Evolutionary conservation across 2,329 filamentous ascomycete species (phyloP), one percentile per base, ranked within the genome.

Genomic region (Nectriaceae sp.): DNA sequence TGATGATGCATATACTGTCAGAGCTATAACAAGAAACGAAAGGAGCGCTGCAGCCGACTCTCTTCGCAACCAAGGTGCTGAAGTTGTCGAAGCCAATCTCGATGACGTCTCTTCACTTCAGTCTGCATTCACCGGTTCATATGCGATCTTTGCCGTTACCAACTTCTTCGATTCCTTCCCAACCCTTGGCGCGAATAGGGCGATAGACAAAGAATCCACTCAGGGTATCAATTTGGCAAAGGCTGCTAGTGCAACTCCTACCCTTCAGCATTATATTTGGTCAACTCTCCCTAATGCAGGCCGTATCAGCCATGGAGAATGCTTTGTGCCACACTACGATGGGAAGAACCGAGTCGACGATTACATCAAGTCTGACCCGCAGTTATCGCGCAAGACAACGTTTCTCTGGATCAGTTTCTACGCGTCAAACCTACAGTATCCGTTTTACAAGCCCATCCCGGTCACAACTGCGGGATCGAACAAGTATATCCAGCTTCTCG

Each of bases 181-280:
- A 3, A 58, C 40, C 1, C 11, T 53, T 3, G 63, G 64, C 0
- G 54, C 64, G 5, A 57, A 68, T 2, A 60, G 67, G 29, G 62
- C 70, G 0, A 65, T 69, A 13, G 60, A 67, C 1, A 60, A 67
- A 18, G 75, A 77, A 58, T 57, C 60, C 15, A 44, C 49, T 11
- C 71, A 74, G 35, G 73, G 68, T 5, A 70, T 66, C 54, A 75
- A 72, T 35, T 49, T 77, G 4, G 73, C 72, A 4, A 64, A 65
- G 4, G 73, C 73, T 3, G 75, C 74, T 1, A 63, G 67, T 1
- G 49, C 56, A 6, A 70, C 63, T 0, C 13, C 55, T 0, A 68
- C 70, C 0, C 64, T 78, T 1, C 60, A 73, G 45, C 72, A 76
- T 50, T 77, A 70, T 54, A 64, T 77, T 45, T 76, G 73, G 72